Evolutionary conservation across 2,329 filamentous ascomycete species (phyloP).

Genomic region (Arthrobotrys iridis): DNA sequence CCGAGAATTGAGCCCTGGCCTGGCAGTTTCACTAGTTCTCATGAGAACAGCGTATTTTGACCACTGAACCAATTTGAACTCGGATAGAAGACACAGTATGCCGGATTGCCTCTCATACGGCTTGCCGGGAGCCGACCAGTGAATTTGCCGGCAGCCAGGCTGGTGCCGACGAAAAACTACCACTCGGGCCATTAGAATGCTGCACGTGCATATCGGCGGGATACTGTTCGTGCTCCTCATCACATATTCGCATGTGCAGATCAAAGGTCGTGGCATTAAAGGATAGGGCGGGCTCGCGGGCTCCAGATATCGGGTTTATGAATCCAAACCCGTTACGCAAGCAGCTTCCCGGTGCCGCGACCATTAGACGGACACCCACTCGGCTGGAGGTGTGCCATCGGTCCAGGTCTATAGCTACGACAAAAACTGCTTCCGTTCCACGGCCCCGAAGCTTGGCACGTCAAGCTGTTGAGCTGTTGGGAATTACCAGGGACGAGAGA

Average conservation of each 20-base stretch:
- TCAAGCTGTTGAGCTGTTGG: constrained; percentile 31
- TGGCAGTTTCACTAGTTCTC: constrained; percentile 2
- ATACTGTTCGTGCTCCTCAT: neutral
- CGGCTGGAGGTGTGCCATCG: neutral
- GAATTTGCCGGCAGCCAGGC: neutral
- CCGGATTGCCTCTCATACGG: constrained; percentile 3
- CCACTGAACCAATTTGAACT: constrained; percentile 40
- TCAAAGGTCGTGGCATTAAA: constrained; percentile 18
- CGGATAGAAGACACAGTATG: constrained; percentile 17
- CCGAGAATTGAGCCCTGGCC: constrained; percentile 40
- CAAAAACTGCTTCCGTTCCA: constrained; percentile 8
- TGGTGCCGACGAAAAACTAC: neutral
- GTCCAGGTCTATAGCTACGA: constrained; percentile 1
- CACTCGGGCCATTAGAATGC: neutral
- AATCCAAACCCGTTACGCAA: constrained; percentile 9
- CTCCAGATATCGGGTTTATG: neutral
- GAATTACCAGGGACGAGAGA: constrained; percentile 12
- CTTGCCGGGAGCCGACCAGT: neutral
- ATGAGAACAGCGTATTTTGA: constrained; percentile 34
- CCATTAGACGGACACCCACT: neutral
- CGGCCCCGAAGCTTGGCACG: constrained; percentile 21
- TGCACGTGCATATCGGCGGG: constrained; percentile 1
- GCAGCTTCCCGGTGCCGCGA: neutral
- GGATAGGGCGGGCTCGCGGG: neutral
- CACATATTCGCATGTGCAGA: constrained; percentile 3